Percentiles rank a stretch among this genome's conserved stretches.
Evolutionary conservation across 805 yeast genomes (phyloP).

Genomic region (Lipomyces chichibuensis): DNA sequence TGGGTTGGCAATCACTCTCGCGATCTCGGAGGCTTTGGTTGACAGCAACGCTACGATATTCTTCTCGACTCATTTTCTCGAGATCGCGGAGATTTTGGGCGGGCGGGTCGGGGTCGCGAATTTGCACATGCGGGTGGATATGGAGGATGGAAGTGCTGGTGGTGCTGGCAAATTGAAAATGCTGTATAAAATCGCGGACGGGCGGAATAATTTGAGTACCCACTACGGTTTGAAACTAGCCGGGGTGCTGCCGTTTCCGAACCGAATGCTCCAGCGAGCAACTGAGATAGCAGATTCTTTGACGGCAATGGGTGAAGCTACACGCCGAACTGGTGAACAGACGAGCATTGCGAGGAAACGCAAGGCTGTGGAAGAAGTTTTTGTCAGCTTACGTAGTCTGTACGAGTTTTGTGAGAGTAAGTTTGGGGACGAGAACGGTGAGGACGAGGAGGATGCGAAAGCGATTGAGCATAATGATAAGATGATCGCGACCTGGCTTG

Average conservation of each 20-base stretch:
- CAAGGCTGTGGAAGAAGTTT: conserved; percentile 17
- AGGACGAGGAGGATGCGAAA: neutral
- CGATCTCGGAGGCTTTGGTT: conserved; percentile 49
- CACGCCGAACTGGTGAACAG: neutral
- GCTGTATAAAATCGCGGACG: conserved; percentile 29
- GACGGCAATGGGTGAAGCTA: neutral
- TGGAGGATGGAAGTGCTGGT: conserved; percentile 17
- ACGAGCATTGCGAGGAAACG: conserved; percentile 18
- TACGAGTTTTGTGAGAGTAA: conserved; percentile 14
- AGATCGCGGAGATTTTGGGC: conserved; percentile 47
- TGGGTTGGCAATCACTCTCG: conserved; percentile 56
- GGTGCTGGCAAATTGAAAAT: conserved; percentile 16
- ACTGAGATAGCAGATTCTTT: conserved; percentile 12
- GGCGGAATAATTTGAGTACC: conserved; percentile 1
- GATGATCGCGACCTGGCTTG: conserved; percentile 20
- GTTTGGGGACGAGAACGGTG: conserved; percentile 7
- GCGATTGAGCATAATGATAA: neutral
- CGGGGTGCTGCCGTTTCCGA: conserved; percentile 21
- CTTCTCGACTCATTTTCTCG: conserved; percentile 53
- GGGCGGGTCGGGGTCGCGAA: conserved; percentile 46
- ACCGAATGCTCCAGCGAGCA: conserved; percentile 13
- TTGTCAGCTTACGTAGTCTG: conserved; percentile 16
- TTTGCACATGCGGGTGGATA: conserved; percentile 46
- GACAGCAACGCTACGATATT: conserved; percentile 44
- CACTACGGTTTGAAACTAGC: conserved; percentile 28